Conservation (phyloP, 2,329 filamentous ascomycete genomes). For the Calonectria fujianensis region DNA sequence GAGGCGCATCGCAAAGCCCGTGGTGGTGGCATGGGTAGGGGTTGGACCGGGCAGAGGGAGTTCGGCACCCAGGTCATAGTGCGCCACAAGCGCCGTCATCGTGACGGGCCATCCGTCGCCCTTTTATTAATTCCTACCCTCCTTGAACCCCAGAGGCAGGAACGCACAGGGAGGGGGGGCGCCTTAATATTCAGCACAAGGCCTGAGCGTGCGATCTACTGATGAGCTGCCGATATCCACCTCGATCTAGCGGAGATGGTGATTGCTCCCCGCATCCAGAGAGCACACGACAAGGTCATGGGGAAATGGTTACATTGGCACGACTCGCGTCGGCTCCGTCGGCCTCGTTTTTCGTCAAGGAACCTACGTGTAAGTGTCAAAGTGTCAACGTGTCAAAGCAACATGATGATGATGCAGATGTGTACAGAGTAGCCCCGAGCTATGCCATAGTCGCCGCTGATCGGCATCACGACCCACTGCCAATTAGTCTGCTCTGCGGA, state of each 20-base stretch:
- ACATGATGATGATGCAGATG: slow-evolving; percentile 7
- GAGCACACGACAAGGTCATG: not conserved
- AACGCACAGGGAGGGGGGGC: not conserved
- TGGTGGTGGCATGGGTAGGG: not conserved
- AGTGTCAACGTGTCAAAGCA: slow-evolving; percentile 16
- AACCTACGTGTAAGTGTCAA: slow-evolving; percentile 17
- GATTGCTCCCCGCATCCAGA: not conserved
- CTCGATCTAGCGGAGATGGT: not conserved
- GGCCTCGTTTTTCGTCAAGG: not conserved
- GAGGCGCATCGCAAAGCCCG: not conserved
- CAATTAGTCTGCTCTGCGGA: not conserved
- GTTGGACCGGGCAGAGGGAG: slow-evolving; percentile 5
- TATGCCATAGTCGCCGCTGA: slow-evolving; percentile 6
- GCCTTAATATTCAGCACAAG: not conserved
- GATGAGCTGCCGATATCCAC: not conserved
- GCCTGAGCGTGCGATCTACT: slow-evolving; percentile 4
- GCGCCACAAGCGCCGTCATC: not conserved
- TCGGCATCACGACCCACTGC: not conserved
- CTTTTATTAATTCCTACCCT: not conserved
- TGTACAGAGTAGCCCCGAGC: not conserved
- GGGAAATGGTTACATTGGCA: not conserved
- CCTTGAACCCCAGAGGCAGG: not conserved
- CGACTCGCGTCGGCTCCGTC: not conserved
- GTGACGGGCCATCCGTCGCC: slow-evolving; percentile 1
- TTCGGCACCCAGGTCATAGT: not conserved